phyloP scores from a whole-genome alignment of 495 filamentous ascomycete genomes.

The Glarea lozoyensis region DNA sequence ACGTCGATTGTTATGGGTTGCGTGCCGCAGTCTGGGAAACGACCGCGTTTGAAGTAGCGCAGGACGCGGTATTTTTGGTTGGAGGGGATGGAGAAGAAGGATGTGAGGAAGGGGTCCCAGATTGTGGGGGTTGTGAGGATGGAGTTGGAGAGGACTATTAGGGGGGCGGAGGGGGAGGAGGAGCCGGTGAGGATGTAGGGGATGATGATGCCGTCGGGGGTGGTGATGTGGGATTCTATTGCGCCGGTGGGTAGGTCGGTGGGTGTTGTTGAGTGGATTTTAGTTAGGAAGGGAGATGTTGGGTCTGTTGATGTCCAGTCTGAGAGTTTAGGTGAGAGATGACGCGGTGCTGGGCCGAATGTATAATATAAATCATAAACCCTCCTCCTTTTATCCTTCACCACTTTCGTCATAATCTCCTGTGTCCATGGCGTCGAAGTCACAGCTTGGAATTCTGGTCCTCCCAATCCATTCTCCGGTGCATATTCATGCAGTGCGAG shows the following conservation, averaged over 20 bases:
- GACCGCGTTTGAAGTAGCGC: conserved; percentile 61
- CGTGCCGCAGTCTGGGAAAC: conserved; percentile 31
- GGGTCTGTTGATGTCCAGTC: conserved; percentile 41
- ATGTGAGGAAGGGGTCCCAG: conserved; percentile 62
- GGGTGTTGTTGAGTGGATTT: conserved; percentile 36
- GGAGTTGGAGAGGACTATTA: conserved; percentile 65
- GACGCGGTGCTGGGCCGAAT: conserved; percentile 65
- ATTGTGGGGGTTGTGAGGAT: conserved; percentile 65
- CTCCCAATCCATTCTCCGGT: conserved; percentile 52
- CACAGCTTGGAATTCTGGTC: conserved; percentile 52
- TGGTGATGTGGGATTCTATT: conserved; percentile 58
- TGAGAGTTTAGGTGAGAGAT: conserved; percentile 35
- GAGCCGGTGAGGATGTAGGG: conserved; percentile 70
- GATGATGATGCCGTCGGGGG: conserved; percentile 54
- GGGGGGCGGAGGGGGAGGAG: conserved; percentile 51
- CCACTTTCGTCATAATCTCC: conserved; percentile 45
- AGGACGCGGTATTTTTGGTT: conserved; percentile 61
- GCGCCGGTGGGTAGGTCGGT: conserved; percentile 28
- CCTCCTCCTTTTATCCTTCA: conserved; percentile 45
- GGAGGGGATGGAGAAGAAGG: conserved; percentile 45
- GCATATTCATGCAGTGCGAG: conserved; percentile 65
- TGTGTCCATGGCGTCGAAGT: conserved; percentile 47
- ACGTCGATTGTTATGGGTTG: conserved; percentile 52
- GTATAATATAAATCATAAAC: conserved; percentile 67
- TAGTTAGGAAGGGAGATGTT: conserved; percentile 25